Percentiles rank a stretch among this genome's conserved stretches.
These are phyloP conservation scores for Quercus agrifolia DNA, from an alignment of 306 rosid species.

Conservation along the genomic window DNA sequence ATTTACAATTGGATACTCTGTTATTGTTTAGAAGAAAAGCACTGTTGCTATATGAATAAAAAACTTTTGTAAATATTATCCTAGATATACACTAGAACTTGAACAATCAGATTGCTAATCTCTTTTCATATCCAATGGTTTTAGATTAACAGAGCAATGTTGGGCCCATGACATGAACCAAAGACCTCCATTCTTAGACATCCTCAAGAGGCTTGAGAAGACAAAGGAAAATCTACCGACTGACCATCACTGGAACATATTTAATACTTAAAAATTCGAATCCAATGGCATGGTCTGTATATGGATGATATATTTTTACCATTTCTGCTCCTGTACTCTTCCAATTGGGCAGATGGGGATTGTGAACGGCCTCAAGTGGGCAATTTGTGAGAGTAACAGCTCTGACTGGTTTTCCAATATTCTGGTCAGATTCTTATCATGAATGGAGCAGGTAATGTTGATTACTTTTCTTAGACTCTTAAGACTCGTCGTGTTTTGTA, in stretches of 20 bases:
- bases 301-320: constrained; percentile 30
- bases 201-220: constrained; percentile 78
- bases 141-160: constrained; percentile 71
- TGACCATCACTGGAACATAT: constrained; percentile 76
- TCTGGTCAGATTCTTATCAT: constrained; percentile 21
- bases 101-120: not conserved
- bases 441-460: constrained; percentile 16
- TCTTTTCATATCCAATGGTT: constrained; percentile 5
- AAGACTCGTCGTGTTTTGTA: not conserved
- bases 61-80: not conserved
- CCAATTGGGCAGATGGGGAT: constrained; percentile 20
- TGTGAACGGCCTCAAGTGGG: constrained; percentile 36
- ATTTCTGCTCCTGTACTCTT: constrained; percentile 12
- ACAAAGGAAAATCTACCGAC: constrained; percentile 59
- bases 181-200: constrained; percentile 83
- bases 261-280: constrained; percentile 33
- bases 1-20: not conserved
- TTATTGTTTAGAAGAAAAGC: not conserved
- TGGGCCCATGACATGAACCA: constrained; percentile 70
- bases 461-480: constrained; percentile 11
- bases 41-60: not conserved
- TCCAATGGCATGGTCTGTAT: constrained; percentile 18
- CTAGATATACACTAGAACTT: not conserved
- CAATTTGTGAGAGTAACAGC: constrained; percentile 9
- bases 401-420: constrained; percentile 14